Conservation (phyloP, 163 green algal genomes). For the Chloromonas sp. region DNA sequence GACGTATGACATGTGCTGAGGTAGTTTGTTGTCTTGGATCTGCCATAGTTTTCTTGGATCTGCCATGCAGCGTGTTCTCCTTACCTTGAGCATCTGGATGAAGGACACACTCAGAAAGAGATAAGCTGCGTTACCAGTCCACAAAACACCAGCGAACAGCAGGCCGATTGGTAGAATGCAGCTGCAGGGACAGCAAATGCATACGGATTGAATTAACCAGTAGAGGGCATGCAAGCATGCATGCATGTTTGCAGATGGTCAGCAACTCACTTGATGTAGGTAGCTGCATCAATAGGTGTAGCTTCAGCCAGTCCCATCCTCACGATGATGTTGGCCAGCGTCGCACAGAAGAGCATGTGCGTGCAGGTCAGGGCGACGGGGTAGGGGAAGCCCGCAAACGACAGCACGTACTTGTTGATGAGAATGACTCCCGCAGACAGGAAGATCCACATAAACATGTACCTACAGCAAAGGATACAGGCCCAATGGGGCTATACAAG, state of each 20-base stretch:
- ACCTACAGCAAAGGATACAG: conserved; percentile 33
- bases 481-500: not conserved
- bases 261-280: conserved; percentile 53
- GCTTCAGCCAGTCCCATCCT: conserved; percentile 49
- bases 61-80: not conserved
- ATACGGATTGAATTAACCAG: too few species aligned
- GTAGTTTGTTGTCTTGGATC: too few species aligned
- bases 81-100: conserved; percentile 88
- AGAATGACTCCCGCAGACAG: conserved; percentile 73
- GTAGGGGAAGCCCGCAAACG: conserved; percentile 57
- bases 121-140: conserved; percentile 81
- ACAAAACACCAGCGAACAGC: conserved; percentile 75
- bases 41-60: too few species aligned
- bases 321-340: conserved; percentile 49
- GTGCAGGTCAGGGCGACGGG: conserved; percentile 71
- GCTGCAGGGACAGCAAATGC: too few species aligned
- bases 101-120: conserved; percentile 82
- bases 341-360: conserved; percentile 83
- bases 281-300: conserved; percentile 53
- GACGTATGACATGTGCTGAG: too few species aligned
- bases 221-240: not conserved
- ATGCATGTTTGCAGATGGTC: not conserved
- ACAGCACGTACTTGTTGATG: conserved; percentile 51
- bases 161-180: conserved; percentile 74
- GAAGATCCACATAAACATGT: conserved; percentile 75